Evolutionary conservation across 1,284 basidiomycete species (phyloP).

Genomic region (Leccinum pachyderme): DNA sequence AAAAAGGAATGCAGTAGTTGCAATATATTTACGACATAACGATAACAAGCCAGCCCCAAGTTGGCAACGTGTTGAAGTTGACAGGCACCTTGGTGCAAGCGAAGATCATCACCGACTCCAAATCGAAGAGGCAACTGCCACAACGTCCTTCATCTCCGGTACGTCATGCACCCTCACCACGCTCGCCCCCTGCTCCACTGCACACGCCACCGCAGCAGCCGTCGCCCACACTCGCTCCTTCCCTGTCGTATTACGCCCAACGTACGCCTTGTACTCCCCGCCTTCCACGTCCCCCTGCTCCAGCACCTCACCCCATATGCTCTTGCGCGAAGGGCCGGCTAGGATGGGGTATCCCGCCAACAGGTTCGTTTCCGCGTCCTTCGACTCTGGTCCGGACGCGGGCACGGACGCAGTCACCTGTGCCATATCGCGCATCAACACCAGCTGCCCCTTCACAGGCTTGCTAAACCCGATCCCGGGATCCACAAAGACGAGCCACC

Average conservation of each 20-base stretch:
- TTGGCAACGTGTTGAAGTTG: neutral
- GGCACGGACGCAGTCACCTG: slow-evolving; percentile 40
- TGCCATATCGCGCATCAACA: slow-evolving; percentile 57
- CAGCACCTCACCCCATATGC: slow-evolving; percentile 73
- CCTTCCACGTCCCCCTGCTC: slow-evolving; percentile 39
- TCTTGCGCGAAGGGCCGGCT: slow-evolving; percentile 82
- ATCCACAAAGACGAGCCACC: slow-evolving; percentile 92
- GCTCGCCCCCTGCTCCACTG: slow-evolving; percentile 72
- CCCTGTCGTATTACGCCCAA: slow-evolving; percentile 51
- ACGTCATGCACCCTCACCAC: slow-evolving; percentile 88
- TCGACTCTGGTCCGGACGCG: slow-evolving; percentile 16
- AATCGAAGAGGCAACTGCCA: slow-evolving; percentile 30
- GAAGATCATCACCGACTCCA: neutral
- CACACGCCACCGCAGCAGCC: slow-evolving; percentile 74
- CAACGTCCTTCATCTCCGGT: slow-evolving; percentile 57
- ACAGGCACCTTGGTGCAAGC: neutral
- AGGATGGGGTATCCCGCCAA: slow-evolving; percentile 70
- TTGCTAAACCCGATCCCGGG: slow-evolving; percentile 98
- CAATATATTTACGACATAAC: no score
- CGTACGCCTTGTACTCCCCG: slow-evolving; percentile 28
- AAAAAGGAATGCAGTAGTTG: no score
- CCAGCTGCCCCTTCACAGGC: slow-evolving; percentile 72
- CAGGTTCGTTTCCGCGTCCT: slow-evolving; percentile 50
- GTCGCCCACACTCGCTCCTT: slow-evolving; percentile 80
- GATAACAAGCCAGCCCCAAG: no score